phyloP scores from a whole-genome alignment of 805 yeast species.

The Isabelozyma pseudorhagii region DNA sequence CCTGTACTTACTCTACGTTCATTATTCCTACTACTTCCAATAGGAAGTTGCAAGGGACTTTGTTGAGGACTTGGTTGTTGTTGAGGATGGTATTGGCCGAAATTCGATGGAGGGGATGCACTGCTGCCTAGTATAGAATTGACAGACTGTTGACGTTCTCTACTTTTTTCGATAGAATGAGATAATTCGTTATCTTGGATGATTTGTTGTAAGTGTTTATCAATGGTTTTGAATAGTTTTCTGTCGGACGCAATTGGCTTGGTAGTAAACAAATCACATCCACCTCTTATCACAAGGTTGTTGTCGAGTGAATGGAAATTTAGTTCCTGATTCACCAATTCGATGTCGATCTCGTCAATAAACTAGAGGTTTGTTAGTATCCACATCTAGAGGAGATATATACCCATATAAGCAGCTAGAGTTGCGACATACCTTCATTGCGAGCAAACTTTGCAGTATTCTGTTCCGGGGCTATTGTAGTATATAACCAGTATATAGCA shows the following conservation, averaged over 20 bases:
- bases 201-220: conserved; percentile 65
- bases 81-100: background rate
- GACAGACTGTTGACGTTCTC: conserved; percentile 24
- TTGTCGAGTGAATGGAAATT: conserved; percentile 53
- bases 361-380: conserved; percentile 45
- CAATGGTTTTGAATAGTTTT: conserved; percentile 83
- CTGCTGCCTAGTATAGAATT: conserved; percentile 36
- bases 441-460: background rate
- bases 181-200: conserved; percentile 43
- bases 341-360: conserved; percentile 91
- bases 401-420: background rate
- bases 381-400: background rate
- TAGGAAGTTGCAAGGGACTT: background rate
- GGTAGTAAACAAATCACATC: conserved; percentile 91
- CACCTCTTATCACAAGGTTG: conserved; percentile 63
- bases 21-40: conserved; percentile 7
- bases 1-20: conserved; percentile 13
- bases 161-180: conserved; percentile 33
- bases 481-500: background rate
- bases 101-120: conserved; percentile 27
- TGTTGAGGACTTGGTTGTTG: conserved; percentile 1
- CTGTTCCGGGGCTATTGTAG: background rate
- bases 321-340: conserved; percentile 81
- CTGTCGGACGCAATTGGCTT: conserved; percentile 89
- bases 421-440: conserved; percentile 13